These are phyloP conservation scores for Apiospora arundinis DNA, from an alignment of 2,329 filamentous ascomycete species.

Conservation along the genomic window DNA sequence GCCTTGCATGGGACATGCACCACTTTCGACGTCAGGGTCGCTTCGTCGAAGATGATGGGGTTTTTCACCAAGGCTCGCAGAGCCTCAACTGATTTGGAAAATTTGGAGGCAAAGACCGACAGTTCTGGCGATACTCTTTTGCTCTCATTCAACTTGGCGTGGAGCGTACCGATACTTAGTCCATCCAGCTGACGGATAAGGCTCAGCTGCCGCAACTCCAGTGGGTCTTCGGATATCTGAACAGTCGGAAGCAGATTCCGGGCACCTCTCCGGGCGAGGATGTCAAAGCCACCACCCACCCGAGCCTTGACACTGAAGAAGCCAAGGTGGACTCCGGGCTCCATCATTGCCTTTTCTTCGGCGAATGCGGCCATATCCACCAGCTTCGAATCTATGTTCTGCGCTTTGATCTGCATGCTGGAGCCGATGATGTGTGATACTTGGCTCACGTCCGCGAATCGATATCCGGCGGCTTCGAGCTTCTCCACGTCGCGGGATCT, in stretches of 20 bases:
- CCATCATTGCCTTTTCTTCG: constrained; percentile 51
- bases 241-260: constrained; percentile 67
- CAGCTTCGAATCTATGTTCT: constrained; percentile 67
- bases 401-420: constrained; percentile 74
- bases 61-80: constrained; percentile 47
- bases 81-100: constrained; percentile 47
- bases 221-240: constrained; percentile 56
- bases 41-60: constrained; percentile 49
- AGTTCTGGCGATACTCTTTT: constrained; percentile 47
- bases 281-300: constrained; percentile 64
- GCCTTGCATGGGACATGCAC: constrained; percentile 47
- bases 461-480: constrained; percentile 74
- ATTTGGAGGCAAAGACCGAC: constrained; percentile 50
- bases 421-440: constrained; percentile 72
- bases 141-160: constrained; percentile 46
- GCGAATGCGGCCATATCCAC: constrained; percentile 68
- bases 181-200: constrained; percentile 59
- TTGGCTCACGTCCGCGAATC: constrained; percentile 75
- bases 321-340: constrained; percentile 62
- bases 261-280: constrained; percentile 63
- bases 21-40: constrained; percentile 46
- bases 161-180: constrained; percentile 47
- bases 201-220: constrained; percentile 62
- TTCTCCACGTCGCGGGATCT: constrained; percentile 64
- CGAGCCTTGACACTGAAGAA: constrained; percentile 63